Evolutionary conservation across 2,329 filamentous ascomycete species (phyloP), one percentile per base, ranked within the genome.

Genomic region (Rachicladosporium sp.): DNA sequence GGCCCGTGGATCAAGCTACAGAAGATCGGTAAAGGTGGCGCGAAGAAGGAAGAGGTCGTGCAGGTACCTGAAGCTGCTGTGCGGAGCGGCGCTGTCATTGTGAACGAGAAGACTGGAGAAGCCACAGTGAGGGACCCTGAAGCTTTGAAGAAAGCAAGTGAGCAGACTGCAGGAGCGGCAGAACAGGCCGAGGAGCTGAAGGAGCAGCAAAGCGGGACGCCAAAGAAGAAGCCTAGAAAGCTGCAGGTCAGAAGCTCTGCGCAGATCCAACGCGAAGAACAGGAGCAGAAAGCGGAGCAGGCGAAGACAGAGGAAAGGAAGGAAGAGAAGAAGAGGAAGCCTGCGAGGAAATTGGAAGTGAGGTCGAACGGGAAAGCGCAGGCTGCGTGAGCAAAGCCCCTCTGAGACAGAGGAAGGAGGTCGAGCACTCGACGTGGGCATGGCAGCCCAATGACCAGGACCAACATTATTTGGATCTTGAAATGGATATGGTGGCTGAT

Each of bases 1-100:
- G 64, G 64, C 29, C 64, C 64, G 9, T 66, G 57, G 50, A 58
- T 67, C 13, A 65, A 62, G 49, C 66, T 37, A 49, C 50, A 35
- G 49, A 53, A 38, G 41, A 50, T 31, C 19, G 33, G 33, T 4
- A 35, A 35, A 33, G 33, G 49, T 43, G 44, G 45, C 30, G 43
- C 42, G 34, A 27, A 13, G 30, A 12, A 30, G 23, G 38, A 21
- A 4, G 37, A 35, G n/a, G 40, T 38, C 32, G 33, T 8, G n/a
- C 38, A 43, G 38, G 46, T 54, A 6, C 39, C 39, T 4, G 23
- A 13, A 29, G 39, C 36, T 29, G 39, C 39, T 10, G 35, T 41
- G 23, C 34, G 37, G 35, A 33, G 37, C 31, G 39, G 39, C 6
- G 37, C 34, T 37, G 39, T 41, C 4, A 31, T 36, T 30, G 39